A percentile compares a stretch with the other conserved stretches of the same genome.
Evolutionary conservation across 2,329 filamentous ascomycete genomes (phyloP).

Genomic region (Scleromitrula shiraiana): DNA sequence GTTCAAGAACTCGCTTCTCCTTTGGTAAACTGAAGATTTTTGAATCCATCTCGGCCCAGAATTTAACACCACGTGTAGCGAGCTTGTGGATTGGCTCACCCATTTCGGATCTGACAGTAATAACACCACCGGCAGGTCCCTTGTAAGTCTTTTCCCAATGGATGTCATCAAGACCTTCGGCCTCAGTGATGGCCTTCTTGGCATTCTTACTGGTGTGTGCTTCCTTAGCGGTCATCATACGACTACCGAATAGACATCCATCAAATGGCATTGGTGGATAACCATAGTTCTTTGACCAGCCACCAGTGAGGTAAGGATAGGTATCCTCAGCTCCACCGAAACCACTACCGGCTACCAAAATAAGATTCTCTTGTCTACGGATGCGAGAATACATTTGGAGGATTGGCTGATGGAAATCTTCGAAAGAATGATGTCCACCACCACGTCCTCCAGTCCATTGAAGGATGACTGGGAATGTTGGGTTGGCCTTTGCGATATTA

Average conservation of each 20-base stretch:
- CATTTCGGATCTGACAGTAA: constrained; percentile 98
- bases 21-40: constrained; percentile 95
- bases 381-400: constrained; percentile 87
- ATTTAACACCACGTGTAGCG: constrained; percentile 87
- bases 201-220: constrained; percentile 79
- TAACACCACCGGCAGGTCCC: constrained; percentile 82
- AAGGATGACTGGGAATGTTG: constrained; percentile 82
- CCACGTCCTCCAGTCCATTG: constrained; percentile 95
- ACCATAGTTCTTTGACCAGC: constrained; percentile 79
- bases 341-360: constrained; percentile 82
- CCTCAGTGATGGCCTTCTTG: constrained; percentile 84
- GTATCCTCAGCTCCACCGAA: constrained; percentile 87
- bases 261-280: constrained; percentile 94
- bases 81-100: constrained; percentile 99
- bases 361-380: constrained; percentile 76
- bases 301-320: constrained; percentile 83
- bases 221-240: constrained; percentile 93
- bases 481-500: constrained; percentile 91
- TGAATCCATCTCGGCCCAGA: constrained; percentile 98
- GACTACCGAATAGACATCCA: constrained; percentile 81
- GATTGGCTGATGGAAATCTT: constrained; percentile 91
- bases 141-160: constrained; percentile 94
- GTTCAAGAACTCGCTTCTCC: constrained; percentile 78
- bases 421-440: constrained; percentile 88
- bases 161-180: constrained; percentile 69